Evolutionary conservation across 1,284 basidiomycete genomes (phyloP).

Genomic region (Puccinia novopanici): DNA sequence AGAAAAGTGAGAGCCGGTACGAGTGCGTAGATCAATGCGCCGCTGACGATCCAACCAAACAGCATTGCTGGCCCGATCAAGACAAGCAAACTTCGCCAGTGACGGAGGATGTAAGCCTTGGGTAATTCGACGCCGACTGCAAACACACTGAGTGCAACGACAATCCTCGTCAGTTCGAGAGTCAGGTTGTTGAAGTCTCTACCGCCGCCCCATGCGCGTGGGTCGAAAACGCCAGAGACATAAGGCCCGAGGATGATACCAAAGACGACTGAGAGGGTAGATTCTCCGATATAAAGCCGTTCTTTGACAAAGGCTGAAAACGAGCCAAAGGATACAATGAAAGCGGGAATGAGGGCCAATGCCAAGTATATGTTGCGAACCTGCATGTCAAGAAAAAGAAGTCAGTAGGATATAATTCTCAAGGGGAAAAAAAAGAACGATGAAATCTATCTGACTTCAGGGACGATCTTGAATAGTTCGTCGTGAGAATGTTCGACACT

Average conservation of each 20-base stretch:
- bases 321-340: slow-evolving; percentile 44
- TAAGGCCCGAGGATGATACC: slow-evolving; percentile 90
- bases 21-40: slow-evolving; percentile 77
- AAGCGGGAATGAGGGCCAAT: slow-evolving; percentile 40
- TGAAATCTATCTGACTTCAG: slow-evolving; percentile 11
- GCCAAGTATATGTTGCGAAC: slow-evolving; percentile 25
- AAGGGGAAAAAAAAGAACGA: not conserved
- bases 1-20: slow-evolving; percentile 84
- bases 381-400: slow-evolving; percentile 24
- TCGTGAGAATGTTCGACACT: slow-evolving; percentile 31
- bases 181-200: slow-evolving; percentile 59
- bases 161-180: slow-evolving; percentile 85
- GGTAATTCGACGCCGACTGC: slow-evolving; percentile 89
- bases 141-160: slow-evolving; percentile 95
- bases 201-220: slow-evolving; percentile 73
- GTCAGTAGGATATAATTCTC: not conserved
- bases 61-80: slow-evolving; percentile 65
- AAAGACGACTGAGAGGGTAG: slow-evolving; percentile 90
- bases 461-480: slow-evolving; percentile 31
- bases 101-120: slow-evolving; percentile 68
- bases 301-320: slow-evolving; percentile 50
- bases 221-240: slow-evolving; percentile 80
- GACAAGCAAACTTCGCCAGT: slow-evolving; percentile 86
- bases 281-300: slow-evolving; percentile 86
- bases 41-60: slow-evolving; percentile 56